phyloP scores from a whole-genome alignment of 208 protist species.

The Wallacemonas rigidus region DNA sequence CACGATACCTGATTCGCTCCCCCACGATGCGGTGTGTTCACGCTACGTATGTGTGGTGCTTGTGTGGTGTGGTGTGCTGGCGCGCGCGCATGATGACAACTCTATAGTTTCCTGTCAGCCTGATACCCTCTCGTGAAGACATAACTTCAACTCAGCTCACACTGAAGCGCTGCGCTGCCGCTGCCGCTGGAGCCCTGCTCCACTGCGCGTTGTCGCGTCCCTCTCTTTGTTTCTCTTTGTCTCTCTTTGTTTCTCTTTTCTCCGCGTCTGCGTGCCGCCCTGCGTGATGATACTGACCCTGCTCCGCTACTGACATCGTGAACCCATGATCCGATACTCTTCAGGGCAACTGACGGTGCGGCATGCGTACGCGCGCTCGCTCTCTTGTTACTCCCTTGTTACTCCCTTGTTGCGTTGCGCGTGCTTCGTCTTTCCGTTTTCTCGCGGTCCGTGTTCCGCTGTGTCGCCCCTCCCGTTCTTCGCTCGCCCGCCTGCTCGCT shows the following conservation, averaged over 20 bases:
- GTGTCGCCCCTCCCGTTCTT: too few species aligned
- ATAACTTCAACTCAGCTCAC: slow-evolving; percentile 3
- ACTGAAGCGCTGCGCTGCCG: not conserved
- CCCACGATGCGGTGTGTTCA: too few species aligned
- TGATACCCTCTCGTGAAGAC: not conserved
- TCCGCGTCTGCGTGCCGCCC: not conserved
- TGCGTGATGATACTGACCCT: slow-evolving; percentile 4
- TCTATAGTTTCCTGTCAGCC: slow-evolving; percentile 8
- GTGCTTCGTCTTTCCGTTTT: too few species aligned
- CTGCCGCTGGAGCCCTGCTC: too few species aligned
- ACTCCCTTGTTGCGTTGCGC: too few species aligned
- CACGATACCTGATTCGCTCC: too few species aligned
- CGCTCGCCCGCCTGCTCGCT: too few species aligned
- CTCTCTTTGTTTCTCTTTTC: not conserved
- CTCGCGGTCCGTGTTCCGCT: too few species aligned
- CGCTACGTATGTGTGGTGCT: not conserved
- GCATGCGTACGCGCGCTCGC: not conserved
- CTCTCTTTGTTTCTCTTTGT: too few species aligned
- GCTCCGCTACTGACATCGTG: slow-evolving; percentile 19
- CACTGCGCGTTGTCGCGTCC: too few species aligned
- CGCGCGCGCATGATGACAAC: slow-evolving; percentile 1
- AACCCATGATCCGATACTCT: slow-evolving; percentile 12
- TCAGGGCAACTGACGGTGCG: slow-evolving; percentile 2
- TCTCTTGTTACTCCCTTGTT: too few species aligned
- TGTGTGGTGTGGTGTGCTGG: not conserved